Evolutionary conservation across 148 eudicot genomes (phyloP).

Genomic region (Nepenthes gracilis): DNA sequence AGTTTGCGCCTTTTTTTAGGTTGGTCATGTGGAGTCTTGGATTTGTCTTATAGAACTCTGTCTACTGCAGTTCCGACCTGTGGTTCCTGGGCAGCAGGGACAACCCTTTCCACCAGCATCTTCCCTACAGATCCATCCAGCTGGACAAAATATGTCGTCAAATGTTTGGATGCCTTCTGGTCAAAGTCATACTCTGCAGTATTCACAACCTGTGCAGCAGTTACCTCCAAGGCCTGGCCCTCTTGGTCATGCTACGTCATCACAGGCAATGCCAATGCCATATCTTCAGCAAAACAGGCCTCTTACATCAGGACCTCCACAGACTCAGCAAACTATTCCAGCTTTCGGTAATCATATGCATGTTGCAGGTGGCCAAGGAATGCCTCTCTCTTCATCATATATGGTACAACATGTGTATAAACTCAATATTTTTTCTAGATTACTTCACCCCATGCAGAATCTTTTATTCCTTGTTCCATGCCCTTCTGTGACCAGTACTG

Average conservation of each 20-base stretch:
- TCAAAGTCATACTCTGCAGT: slow-evolving; percentile 51
- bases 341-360: slow-evolving; percentile 27
- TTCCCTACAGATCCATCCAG: slow-evolving; percentile 49
- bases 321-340: slow-evolving; percentile 37
- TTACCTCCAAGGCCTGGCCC: slow-evolving; percentile 54
- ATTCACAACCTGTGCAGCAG: slow-evolving; percentile 74
- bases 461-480: background rate
- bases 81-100: slow-evolving; percentile 50
- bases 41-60: background rate
- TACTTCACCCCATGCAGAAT: background rate
- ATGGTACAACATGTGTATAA: slow-evolving; percentile 34
- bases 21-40: background rate
- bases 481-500: slow-evolving; percentile 8
- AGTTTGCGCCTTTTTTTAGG: background rate
- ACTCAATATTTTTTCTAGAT: slow-evolving; percentile 1
- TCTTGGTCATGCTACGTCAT: slow-evolving; percentile 32
- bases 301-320: slow-evolving; percentile 37
- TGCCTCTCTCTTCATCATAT: slow-evolving; percentile 58
- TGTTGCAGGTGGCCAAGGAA: slow-evolving; percentile 49
- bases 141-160: slow-evolving; percentile 35
- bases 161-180: slow-evolving; percentile 30
- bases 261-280: slow-evolving; percentile 45
- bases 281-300: slow-evolving; percentile 55
- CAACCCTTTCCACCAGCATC: slow-evolving; percentile 43
- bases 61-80: slow-evolving; percentile 56